Evolutionary conservation across 2,329 filamentous ascomycete genomes (phyloP), one percentile per base, ranked within the genome.

Genomic region (Harringtonia lauricola): DNA sequence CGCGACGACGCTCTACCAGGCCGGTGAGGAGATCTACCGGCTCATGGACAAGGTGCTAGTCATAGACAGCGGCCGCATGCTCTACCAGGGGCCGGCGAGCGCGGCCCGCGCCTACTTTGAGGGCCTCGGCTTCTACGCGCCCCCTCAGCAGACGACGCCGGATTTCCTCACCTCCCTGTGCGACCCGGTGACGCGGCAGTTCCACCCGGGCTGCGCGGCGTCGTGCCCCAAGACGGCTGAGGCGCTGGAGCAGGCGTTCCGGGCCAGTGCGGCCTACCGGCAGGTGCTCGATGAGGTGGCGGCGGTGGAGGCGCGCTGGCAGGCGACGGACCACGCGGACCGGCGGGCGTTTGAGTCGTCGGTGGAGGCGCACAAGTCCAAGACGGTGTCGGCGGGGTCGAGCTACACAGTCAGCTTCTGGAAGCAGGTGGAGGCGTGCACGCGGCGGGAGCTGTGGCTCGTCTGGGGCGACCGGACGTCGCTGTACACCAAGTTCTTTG

Each of bases 141-240:
- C 65, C 2, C 61, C 65, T 1, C 57, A 66, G 14, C 65, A 81
- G 54, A 88, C 83, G 0, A 87, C 83, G 0, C 77, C 83, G 2
- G 84, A 89, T 56, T 89, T 88, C 62, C 60, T 89, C 36, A 88
- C 83, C 1, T 79, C 81, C 0, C 70, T 86, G 17, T 86, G 82
- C 2, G 86, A 90, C 55, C 74, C 80, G 2, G 75, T 73, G 10
- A 83, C 87, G 54, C 72, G 86, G 31, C 71, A 74, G n/a, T 81
- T 88, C 57, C 74, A 81, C 22, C 61, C 68, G 1, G 83, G 81
- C 1, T 33, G n/a, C 17, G n/a, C 3, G 7, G 15, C 28, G 3
- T 14, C 6, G 70, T 76, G 24, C 1, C 79, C 79, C 1, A 65
- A 74, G 4, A 80, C 76, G 0, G 68, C 79, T 1, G 74, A 80